A percentile compares a stretch with the other conserved stretches of the same genome.
phyloP scores from a whole-genome alignment of 1,284 basidiomycete species.

The Gastroboletus turbinatus region DNA sequence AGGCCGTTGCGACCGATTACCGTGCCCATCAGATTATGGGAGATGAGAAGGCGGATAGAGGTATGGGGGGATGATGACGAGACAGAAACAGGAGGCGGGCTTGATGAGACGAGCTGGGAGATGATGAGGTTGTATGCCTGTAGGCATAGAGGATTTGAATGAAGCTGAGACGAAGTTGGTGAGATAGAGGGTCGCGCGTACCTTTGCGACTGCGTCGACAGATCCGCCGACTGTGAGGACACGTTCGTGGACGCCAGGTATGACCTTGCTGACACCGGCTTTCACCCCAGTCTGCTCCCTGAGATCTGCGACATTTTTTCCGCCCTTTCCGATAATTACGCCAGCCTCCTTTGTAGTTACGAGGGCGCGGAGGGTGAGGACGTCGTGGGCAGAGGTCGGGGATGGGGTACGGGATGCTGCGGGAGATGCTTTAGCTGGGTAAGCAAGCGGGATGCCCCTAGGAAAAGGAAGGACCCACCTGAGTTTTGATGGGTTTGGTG shows the following conservation, averaged over 20 bases:
- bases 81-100: constrained; percentile 63
- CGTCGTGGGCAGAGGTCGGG: constrained; percentile 53
- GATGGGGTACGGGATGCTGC: constrained; percentile 70
- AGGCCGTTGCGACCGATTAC: constrained; percentile 96
- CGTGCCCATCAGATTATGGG: constrained; percentile 98
- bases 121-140: constrained; percentile 97
- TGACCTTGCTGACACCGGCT: constrained; percentile 98
- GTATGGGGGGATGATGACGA: constrained; percentile 74
- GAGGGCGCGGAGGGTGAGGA: constrained; percentile 87
- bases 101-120: constrained; percentile 81
- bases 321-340: constrained; percentile 94
- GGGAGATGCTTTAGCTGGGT: constrained; percentile 42
- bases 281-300: constrained; percentile 95
- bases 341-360: constrained; percentile 97
- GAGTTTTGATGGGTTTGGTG: constrained; percentile 51
- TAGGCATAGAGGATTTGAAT: neutral
- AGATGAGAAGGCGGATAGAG: constrained; percentile 93
- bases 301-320: constrained; percentile 96
- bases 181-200: constrained; percentile 34
- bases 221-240: constrained; percentile 92
- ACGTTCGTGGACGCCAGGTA: constrained; percentile 95
- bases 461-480: constrained; percentile 37
- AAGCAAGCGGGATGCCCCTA: constrained; percentile 14
- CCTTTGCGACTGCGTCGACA: constrained; percentile 90
- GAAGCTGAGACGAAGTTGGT: neutral